phyloP scores from a whole-genome alignment of 2,329 filamentous ascomycete species.

The Trichoderma lentiforme region DNA sequence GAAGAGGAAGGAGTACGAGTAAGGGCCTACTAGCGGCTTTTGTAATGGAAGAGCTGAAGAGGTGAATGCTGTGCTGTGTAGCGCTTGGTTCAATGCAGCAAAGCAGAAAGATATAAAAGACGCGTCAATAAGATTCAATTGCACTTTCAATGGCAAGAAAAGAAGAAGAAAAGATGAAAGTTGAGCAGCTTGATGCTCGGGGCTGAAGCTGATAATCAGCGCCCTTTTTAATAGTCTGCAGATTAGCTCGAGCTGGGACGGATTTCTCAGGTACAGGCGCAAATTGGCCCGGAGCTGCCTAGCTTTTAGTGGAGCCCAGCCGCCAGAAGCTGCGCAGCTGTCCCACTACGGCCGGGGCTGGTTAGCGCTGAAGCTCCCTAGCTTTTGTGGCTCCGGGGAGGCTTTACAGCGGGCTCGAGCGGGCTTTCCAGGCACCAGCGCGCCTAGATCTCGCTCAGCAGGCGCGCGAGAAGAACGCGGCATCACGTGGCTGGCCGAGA shows the following conservation, averaged over 20 bases:
- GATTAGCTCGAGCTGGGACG: neutral
- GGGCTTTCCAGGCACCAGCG: conserved; percentile 25
- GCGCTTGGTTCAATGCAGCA: neutral
- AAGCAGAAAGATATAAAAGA: neutral
- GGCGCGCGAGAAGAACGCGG: conserved; percentile 25
- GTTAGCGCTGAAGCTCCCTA: neutral
- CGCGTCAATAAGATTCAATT: neutral
- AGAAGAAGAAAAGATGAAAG: neutral
- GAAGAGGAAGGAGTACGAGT: neutral
- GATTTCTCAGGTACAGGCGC: neutral
- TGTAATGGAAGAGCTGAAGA: neutral
- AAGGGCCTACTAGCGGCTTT: neutral
- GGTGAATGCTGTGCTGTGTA: neutral
- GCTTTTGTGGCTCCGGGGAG: neutral
- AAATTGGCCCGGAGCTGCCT: conserved; percentile 3
- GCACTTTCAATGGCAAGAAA: neutral
- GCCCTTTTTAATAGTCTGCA: conserved; percentile 1
- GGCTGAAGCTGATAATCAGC: neutral
- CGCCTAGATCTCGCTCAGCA: conserved; percentile 20
- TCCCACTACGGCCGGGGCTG: neutral
- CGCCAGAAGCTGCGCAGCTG: neutral
- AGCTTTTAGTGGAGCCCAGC: neutral
- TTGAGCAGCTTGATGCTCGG: neutral
- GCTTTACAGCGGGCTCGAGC: no score
- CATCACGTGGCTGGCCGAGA: conserved; percentile 24